Percentiles rank a stretch among this genome's conserved stretches.
phyloP scores from a whole-genome alignment of 345 rosid genomes.

The Citrus cavaleriei region DNA sequence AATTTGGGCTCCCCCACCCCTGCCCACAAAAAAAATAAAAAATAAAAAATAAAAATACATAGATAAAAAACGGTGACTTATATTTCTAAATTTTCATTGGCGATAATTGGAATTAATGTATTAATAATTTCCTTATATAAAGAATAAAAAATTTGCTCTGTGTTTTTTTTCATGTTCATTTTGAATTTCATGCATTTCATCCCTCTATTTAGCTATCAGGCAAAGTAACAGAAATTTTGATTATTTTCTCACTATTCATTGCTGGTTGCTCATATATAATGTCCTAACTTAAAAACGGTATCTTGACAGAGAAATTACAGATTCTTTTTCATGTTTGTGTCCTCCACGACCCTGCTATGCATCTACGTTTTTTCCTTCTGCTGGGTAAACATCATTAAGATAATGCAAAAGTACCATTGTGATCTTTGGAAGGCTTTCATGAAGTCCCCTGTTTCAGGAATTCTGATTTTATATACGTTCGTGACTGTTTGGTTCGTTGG shows the following conservation, averaged over 20 bases:
- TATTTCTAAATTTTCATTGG: neutral
- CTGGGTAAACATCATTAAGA: conserved; percentile 64
- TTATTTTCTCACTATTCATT: neutral
- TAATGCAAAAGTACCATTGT: conserved; percentile 47
- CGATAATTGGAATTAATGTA: neutral
- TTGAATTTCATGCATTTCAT: neutral
- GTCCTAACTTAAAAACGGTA: conserved; percentile 21
- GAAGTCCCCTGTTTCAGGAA: conserved; percentile 71
- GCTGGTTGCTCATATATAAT: neutral
- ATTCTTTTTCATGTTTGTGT: conserved; percentile 94
- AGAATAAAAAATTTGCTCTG: too few species aligned
- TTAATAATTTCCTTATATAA: neutral
- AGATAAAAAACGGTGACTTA: too few species aligned
- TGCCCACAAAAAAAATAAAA: too few species aligned
- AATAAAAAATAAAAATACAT: too few species aligned
- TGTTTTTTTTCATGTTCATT: neutral
- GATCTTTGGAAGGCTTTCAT: conserved; percentile 58
- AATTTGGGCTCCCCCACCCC: too few species aligned
- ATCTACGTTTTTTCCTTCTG: conserved; percentile 74
- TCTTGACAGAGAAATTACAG: conserved; percentile 82
- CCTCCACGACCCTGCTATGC: conserved; percentile 80
- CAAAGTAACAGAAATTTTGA: neutral
- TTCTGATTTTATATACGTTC: conserved; percentile 72
- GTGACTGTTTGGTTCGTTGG: conserved; percentile 84
- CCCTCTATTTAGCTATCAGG: neutral